Evolutionary conservation across 2,329 filamentous ascomycete species (phyloP), one percentile per base, ranked within the genome.

Genomic region (Rhinocladiella mackenziei): DNA sequence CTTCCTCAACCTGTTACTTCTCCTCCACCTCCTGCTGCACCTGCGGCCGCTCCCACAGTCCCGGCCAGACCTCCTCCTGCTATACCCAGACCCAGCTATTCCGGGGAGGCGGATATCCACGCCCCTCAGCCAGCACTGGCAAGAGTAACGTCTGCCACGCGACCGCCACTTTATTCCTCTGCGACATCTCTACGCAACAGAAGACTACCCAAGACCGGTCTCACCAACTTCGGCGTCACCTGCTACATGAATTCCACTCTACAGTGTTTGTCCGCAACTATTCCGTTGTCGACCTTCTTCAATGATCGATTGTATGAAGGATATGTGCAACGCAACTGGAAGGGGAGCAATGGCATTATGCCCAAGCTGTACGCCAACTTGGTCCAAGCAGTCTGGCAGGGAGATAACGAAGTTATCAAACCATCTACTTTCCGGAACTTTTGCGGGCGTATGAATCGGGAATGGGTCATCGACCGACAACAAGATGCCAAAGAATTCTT

Each of bases 231-330:
- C 29, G 79, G 81, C 1, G 83, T 84, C 34, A 89, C 85, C 54
- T 96, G 91, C 62, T 96, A 95, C 61, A 89, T 92, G 73, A 96
- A 95, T 64, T 83, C 87, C n/a, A 83, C 83, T 0, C 72, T 97
- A 18, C 91, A 97, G 64, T 85, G 84, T 48, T 69, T 96, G 13
- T 84, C 86, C 46, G 83, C 82, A 1, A 91, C 89, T 1, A 68
- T 74, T 6, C 70, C 74, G 13, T 64, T 83, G 30, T 78, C 76
- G 60, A 78, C 60, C 66, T 79, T 67, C 75, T 95, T 75, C 70
- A 77, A 66, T 62, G 80, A 67, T 70, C 84, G 60, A 59, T 30
- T 42, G 14, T 86, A 66, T 66, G 77, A 61, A 56, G 71, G 61
- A 58, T 76, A 65, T 74, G 78, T 84, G 55, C 79, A 72, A 59